These are phyloP conservation scores for Metschnikowia reukaufii DNA, from an alignment of 805 yeast species.

Conservation along the genomic window DNA sequence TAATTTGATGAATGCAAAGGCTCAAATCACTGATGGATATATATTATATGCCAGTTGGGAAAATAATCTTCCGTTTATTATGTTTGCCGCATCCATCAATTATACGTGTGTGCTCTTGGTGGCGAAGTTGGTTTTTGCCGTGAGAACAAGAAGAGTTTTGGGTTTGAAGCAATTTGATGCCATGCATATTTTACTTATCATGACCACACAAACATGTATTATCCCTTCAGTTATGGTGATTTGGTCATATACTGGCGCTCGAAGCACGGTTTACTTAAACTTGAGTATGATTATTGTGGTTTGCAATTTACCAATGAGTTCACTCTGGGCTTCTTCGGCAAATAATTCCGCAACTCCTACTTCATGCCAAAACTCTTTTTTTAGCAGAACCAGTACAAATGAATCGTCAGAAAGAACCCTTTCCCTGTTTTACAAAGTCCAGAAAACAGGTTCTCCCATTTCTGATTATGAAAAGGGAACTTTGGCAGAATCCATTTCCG, in stretches of 20 bases:
- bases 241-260: slow-evolving; percentile 40
- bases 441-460: slow-evolving; percentile 7
- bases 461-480: slow-evolving; percentile 16
- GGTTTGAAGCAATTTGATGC: slow-evolving; percentile 84
- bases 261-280: slow-evolving; percentile 42
- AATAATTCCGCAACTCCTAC: slow-evolving; percentile 41
- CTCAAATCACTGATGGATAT: slow-evolving; percentile 1
- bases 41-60: slow-evolving; percentile 36
- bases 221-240: slow-evolving; percentile 73
- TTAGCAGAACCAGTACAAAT: slow-evolving; percentile 13
- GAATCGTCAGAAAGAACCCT: slow-evolving; percentile 7
- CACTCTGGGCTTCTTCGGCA: slow-evolving; percentile 84
- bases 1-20: slow-evolving; percentile 30
- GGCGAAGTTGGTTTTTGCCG: slow-evolving; percentile 65
- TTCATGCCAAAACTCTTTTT: slow-evolving; percentile 19
- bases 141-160: slow-evolving; percentile 66
- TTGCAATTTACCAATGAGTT: slow-evolving; percentile 74
- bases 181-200: slow-evolving; percentile 75
- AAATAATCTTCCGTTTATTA: slow-evolving; percentile 54
- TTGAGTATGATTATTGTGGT: slow-evolving; percentile 64
- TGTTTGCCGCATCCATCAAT: slow-evolving; percentile 69
- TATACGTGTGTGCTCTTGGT: slow-evolving; percentile 60
- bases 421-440: slow-evolving; percentile 7
- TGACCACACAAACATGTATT: slow-evolving; percentile 79
- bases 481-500: slow-evolving; percentile 11